phyloP scores from a whole-genome alignment of 768 basidiomycete species.

The Gloeopeniophorella convolvens region DNA sequence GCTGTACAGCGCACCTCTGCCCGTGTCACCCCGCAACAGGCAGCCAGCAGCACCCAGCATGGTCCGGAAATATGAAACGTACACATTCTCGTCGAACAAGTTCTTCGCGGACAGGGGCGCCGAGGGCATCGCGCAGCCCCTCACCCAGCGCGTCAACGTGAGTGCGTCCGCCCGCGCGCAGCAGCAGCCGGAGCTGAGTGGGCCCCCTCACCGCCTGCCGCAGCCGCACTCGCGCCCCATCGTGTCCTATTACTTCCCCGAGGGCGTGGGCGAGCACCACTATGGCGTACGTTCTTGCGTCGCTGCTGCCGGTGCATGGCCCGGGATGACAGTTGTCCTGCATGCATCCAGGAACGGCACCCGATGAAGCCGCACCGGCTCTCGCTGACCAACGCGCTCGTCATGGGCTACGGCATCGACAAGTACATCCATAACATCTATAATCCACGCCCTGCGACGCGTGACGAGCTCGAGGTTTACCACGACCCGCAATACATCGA shows the following conservation, averaged over 20 bases:
- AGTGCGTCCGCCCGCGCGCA: conserved; percentile 28
- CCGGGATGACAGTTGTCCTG: conserved; percentile 9
- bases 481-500: conserved; percentile 96
- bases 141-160: conserved; percentile 75
- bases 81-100: conserved; percentile 64
- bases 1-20: not conserved
- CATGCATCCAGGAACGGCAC: conserved; percentile 71
- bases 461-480: conserved; percentile 85
- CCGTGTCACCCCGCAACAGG: too few species aligned
- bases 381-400: conserved; percentile 93
- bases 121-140: conserved; percentile 68
- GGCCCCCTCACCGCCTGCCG: too few species aligned
- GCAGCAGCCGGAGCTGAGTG: too few species aligned
- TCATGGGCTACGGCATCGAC: conserved; percentile 93
- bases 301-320: not conserved
- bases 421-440: conserved; percentile 92
- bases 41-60: conserved; percentile 12
- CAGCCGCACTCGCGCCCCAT: conserved; percentile 82
- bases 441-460: conserved; percentile 81
- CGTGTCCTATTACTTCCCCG: conserved; percentile 95
- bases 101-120: conserved; percentile 73
- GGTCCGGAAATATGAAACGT: conserved; percentile 22
- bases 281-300: conserved; percentile 67
- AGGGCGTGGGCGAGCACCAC: conserved; percentile 90
- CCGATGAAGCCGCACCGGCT: conserved; percentile 98